Percentiles rank a stretch among this genome's conserved stretches.
phyloP scores from a whole-genome alignment of 495 filamentous ascomycete genomes.

The Penicillium egyptiacum region DNA sequence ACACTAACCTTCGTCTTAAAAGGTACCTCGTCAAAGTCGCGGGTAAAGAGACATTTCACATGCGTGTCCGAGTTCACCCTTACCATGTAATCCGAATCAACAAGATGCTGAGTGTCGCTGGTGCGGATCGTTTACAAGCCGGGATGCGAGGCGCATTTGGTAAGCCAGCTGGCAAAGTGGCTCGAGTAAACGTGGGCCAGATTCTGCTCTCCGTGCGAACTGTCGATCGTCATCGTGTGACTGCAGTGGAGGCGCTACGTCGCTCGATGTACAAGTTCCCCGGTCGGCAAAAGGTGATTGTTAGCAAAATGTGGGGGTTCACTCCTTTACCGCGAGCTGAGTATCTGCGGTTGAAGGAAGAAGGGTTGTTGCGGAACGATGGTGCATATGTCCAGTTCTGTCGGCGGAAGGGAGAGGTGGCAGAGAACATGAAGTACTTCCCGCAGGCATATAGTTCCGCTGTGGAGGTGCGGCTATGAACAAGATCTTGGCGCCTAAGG shows the following conservation, averaged over 20 bases:
- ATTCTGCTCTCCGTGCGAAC: conserved; percentile 95
- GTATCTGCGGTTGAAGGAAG: conserved; percentile 82
- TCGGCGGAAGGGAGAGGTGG: conserved; percentile 75
- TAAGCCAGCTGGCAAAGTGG: conserved; percentile 96
- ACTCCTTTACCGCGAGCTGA: conserved; percentile 61
- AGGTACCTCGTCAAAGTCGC: conserved; percentile 93
- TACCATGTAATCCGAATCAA: conserved; percentile 99
- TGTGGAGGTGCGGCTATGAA: too few relatives aligned
- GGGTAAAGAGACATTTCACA: conserved; percentile 99
- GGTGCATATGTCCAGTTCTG: conserved; percentile 98
- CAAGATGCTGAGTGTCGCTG: conserved; percentile 99
- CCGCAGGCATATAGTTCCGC: too few relatives aligned
- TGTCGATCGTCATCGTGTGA: conserved; percentile 84
- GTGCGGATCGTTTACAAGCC: conserved; percentile 99
- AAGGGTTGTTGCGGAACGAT: conserved; percentile 81
- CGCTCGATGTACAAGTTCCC: conserved; percentile 99
- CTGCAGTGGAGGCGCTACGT: conserved; percentile 96
- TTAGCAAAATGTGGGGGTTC: conserved; percentile 99
- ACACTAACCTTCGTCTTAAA: neutral
- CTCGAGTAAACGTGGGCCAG: conserved; percentile 99
- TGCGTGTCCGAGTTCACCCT: conserved; percentile 96
- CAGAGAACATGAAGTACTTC: conserved; percentile 81
- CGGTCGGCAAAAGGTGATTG: conserved; percentile 99
- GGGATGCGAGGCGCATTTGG: conserved; percentile 99
- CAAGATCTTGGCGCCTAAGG: too few relatives aligned